Evolutionary conservation across 139 green algal genomes (phyloP).

Genomic region (Chlorella ohadii): DNA sequence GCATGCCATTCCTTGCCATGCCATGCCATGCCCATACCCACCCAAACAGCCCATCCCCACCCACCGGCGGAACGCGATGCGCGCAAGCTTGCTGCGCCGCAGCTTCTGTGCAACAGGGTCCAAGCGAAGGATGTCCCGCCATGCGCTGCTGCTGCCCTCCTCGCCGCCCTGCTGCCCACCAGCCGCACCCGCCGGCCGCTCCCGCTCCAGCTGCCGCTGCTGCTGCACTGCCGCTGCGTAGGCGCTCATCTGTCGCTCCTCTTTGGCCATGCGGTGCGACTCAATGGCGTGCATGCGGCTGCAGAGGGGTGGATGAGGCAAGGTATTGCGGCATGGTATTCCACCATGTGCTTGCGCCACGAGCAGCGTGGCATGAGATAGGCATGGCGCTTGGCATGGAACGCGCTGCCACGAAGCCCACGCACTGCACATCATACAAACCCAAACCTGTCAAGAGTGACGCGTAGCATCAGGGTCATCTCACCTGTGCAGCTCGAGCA

Average conservation of each 20-base stretch:
- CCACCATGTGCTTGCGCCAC: too few relatives aligned
- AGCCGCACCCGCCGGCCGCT: background rate
- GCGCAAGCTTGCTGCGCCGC: slow-evolving; percentile 31
- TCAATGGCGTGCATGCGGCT: slow-evolving; percentile 31
- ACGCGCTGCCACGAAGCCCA: too few relatives aligned
- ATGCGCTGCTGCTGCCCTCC: background rate
- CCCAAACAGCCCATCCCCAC: background rate
- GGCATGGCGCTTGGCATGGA: background rate
- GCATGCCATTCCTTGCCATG: too few relatives aligned
- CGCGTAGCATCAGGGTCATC: too few relatives aligned
- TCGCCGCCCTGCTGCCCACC: background rate
- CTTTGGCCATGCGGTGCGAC: background rate
- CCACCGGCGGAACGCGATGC: slow-evolving; percentile 56
- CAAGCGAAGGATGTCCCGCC: slow-evolving; percentile 5
- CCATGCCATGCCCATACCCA: too few relatives aligned
- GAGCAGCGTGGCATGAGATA: too few relatives aligned
- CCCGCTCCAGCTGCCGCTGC: slow-evolving; percentile 21
- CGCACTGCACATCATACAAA: too few relatives aligned
- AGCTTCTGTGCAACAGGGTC: slow-evolving; percentile 23
- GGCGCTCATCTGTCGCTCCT: slow-evolving; percentile 13
- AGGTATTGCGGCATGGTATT: background rate
- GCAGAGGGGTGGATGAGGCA: background rate
- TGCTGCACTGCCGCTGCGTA: slow-evolving; percentile 27
- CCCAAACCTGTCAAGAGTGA: too few relatives aligned
- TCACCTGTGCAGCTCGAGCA: slow-evolving; percentile 78